Base-by-base conservation (phyloP, 306 rosid species). In the Sphenostylis stenocarpa region DNA sequence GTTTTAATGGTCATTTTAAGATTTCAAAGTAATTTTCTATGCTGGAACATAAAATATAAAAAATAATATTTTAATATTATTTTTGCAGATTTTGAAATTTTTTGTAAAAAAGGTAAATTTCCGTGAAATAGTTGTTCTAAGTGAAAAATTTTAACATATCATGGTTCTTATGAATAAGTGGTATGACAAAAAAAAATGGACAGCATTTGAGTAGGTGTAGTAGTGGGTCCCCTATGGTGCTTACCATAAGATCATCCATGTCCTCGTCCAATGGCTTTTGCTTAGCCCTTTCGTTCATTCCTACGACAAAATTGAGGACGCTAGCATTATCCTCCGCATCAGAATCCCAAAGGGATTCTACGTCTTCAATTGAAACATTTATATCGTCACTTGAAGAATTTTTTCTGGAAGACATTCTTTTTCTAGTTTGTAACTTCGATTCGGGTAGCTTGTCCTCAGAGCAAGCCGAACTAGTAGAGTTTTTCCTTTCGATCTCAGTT, bases 301-400 rank as follows among this genome's bases (percentile, higher is more conserved):
- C 83, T 7, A 79, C 72, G 8, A 55, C 77, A 70, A 82, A 95
- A 65, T 87, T 87, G 67, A 89, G 80, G 70, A 88, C 90, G 36
- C 97, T 92, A 9, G 88, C 43, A 45, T 84, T 83, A 62, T 95
- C 97, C 41, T 92, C 97, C 53, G 69, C 11, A 53, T 89, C 93
- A 38, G 86, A 83, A 66, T 85, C 90, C 67, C 72, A 38, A 60
- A 24, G 65, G 20, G 86, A 82, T 55, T 84, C 85, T 48, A 4
- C 15, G 41, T 79, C 62, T 52, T 82, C 87, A 38, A 11, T 33
- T 20, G 76, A 31, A 58, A 33, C 67, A 74, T 70, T 72, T 75
- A 15, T 24, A 56, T 52, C 56, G 51, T 70, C 72, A 83, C 43
- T 28, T 63, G 15, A 71, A 29, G 87, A 80, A 76, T 66, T 70